These are phyloP conservation scores for Megacollybia platyphylla DNA, from an alignment of 1,284 basidiomycete genomes.

Conservation along the genomic window DNA sequence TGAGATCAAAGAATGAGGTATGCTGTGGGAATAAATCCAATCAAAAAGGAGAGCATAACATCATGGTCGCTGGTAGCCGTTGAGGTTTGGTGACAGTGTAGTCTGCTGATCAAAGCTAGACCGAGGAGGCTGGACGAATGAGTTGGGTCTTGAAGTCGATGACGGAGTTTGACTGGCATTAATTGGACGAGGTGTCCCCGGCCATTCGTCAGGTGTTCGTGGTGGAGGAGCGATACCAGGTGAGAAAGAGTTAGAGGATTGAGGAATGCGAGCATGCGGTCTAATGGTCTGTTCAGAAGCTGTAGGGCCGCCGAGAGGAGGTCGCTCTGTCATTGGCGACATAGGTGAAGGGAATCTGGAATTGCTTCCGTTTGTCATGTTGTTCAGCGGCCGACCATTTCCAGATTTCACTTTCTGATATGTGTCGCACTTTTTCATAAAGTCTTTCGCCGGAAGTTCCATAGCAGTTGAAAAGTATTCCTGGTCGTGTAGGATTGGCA, in stretches of 20 bases:
- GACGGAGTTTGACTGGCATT: constrained; percentile 22
- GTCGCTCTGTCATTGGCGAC: constrained; percentile 13
- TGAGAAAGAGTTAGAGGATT: constrained; percentile 13
- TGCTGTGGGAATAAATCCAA: constrained; percentile 7
- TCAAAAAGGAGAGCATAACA: constrained; percentile 5
- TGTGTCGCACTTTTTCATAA: constrained; percentile 81
- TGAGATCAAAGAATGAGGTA: not conserved
- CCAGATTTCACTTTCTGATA: constrained; percentile 41
- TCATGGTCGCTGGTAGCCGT: constrained; percentile 41
- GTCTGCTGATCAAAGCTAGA: constrained; percentile 29
- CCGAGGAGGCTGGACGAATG: constrained; percentile 33
- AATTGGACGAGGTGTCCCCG: constrained; percentile 26
- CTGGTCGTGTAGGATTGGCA: constrained; percentile 73
- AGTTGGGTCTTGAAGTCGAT: constrained; percentile 39
- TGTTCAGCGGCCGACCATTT: constrained; percentile 21
- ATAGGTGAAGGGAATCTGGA: constrained; percentile 9
- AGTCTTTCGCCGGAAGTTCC: constrained; percentile 81
- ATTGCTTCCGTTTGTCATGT: constrained; percentile 9
- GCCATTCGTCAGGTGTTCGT: constrained; percentile 38
- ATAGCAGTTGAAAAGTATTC: constrained; percentile 74
- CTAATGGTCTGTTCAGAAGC: constrained; percentile 15
- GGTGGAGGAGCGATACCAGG: constrained; percentile 17
- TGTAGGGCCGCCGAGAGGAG: constrained; percentile 16
- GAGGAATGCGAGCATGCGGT: constrained; percentile 3
- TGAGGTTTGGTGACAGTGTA: constrained; percentile 28